Evolutionary conservation across 306 rosid species (phyloP).

Genomic region (Cucurbita argyrosperma): DNA sequence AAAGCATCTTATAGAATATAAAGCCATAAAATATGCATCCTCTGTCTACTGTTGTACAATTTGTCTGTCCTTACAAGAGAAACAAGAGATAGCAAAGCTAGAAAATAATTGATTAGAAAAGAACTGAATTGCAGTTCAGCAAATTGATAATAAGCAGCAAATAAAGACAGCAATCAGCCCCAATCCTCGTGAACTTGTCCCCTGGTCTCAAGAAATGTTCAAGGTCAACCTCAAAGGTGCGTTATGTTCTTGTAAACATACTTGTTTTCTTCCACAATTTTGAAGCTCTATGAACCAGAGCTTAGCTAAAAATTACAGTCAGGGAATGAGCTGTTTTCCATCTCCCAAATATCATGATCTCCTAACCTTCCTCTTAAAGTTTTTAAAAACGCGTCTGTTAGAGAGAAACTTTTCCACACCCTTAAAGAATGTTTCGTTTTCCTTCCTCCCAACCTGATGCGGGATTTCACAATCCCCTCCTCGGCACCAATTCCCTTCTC

Average conservation of each 20-base stretch:
- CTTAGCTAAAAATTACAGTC: not conserved
- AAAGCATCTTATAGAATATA: slow-evolving; percentile 4
- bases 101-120: slow-evolving; percentile 33
- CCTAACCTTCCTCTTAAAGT: not conserved
- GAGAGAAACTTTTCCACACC: too few species aligned
- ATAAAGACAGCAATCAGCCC: slow-evolving; percentile 26
- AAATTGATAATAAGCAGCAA: slow-evolving; percentile 10
- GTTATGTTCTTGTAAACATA: not conserved
- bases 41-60: slow-evolving; percentile 15
- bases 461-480: too few species aligned
- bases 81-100: slow-evolving; percentile 18
- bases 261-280: slow-evolving; percentile 15
- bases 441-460: too few species aligned
- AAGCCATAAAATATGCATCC: slow-evolving; percentile 19
- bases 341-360: not conserved
- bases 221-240: slow-evolving; percentile 23
- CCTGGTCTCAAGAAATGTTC: slow-evolving; percentile 15
- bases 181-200: slow-evolving; percentile 31
- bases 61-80: slow-evolving; percentile 13
- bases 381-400: too few species aligned
- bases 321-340: too few species aligned
- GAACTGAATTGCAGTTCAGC: slow-evolving; percentile 16
- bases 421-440: too few species aligned
- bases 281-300: not conserved
- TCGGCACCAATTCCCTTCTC: too few species aligned